Evolutionary conservation across 2,329 filamentous ascomycete genomes (phyloP).

Genomic region (Pseudogymnoascus sp.): DNA sequence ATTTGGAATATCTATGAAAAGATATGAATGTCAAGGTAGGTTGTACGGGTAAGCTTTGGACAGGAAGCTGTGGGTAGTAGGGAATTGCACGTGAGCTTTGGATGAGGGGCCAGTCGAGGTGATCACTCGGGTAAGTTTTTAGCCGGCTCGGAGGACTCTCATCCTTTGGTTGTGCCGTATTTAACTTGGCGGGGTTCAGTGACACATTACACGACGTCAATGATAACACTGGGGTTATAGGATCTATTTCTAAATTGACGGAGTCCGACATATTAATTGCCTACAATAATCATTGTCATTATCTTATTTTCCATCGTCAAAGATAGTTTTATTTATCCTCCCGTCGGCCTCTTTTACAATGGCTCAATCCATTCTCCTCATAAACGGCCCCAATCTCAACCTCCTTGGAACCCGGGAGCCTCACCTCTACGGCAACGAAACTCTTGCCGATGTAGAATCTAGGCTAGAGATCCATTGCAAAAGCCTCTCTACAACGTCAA

Average conservation of each 20-base stretch:
- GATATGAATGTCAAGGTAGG: background rate
- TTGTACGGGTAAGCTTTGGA: background rate
- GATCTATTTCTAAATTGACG: background rate
- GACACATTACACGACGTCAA: background rate
- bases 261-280: background rate
- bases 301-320: background rate
- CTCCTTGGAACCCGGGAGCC: constrained; percentile 69
- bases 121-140: background rate
- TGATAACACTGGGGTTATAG: background rate
- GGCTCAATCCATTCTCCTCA: constrained; percentile 51
- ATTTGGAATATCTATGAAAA: constrained; percentile 1
- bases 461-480: background rate
- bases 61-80: background rate
- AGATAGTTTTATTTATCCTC: background rate
- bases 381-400: constrained; percentile 80
- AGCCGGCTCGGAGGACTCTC: background rate
- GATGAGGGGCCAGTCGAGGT: background rate
- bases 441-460: constrained; percentile 51
- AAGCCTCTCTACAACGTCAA: background rate
- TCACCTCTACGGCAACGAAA: constrained; percentile 61
- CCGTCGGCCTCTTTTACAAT: constrained; percentile 15
- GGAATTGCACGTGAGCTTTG: background rate
- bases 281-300: background rate
- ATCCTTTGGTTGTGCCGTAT: background rate
- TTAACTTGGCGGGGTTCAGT: background rate